Conservation (phyloP, 2,329 filamentous ascomycete genomes). For the Cryphonectria radicalis region DNA sequence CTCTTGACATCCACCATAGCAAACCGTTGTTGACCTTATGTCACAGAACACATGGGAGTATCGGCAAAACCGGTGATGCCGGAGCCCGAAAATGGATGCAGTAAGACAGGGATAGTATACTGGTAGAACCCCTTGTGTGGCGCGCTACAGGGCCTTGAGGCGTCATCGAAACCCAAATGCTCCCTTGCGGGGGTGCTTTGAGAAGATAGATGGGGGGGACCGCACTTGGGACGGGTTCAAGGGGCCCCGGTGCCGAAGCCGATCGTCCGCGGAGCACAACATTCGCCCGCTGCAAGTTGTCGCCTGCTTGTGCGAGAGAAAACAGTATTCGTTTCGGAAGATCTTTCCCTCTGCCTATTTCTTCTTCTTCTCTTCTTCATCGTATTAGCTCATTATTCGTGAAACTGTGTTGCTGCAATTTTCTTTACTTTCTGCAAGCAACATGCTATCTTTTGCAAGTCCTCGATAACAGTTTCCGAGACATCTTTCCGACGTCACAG, state of each 20-base stretch:
- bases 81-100: background rate
- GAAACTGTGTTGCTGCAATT: background rate
- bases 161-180: slow-evolving; percentile 13
- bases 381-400: background rate
- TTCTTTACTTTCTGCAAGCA: background rate
- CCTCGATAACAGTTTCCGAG: too few relatives aligned
- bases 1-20: background rate
- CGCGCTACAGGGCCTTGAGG: slow-evolving; percentile 12
- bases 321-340: background rate
- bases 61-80: background rate
- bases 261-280: slow-evolving; percentile 2
- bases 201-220: background rate
- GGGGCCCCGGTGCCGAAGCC: background rate
- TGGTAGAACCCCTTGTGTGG: background rate
- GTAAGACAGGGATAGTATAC: background rate
- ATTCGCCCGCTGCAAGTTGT: background rate
- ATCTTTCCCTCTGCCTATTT: background rate
- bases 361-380: background rate
- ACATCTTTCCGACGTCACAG: background rate
- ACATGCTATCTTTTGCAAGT: background rate
- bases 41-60: background rate
- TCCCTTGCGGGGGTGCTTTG: background rate
- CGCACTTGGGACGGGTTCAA: background rate
- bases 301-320: background rate
- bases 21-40: background rate